phyloP scores from a whole-genome alignment of 306 rosid genomes.

The Vicia faba region DNA sequence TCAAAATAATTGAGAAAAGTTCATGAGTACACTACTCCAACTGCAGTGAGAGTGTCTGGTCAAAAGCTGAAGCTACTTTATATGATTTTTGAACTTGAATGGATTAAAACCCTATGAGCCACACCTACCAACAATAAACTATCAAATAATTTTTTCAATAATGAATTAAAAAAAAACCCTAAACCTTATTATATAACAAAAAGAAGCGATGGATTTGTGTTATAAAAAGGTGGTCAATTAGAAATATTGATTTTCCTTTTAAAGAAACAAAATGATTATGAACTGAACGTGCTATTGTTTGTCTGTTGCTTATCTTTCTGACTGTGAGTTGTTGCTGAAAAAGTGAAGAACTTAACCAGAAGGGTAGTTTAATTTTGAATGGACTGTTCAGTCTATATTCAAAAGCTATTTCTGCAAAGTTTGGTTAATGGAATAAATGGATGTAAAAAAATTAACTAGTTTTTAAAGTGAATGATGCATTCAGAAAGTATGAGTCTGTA shows the following conservation, averaged over 20 bases:
- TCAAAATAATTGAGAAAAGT: slow-evolving; percentile 53
- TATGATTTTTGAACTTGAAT: slow-evolving; percentile 27
- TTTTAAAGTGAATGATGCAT: neutral
- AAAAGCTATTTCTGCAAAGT: neutral
- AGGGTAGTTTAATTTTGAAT: neutral
- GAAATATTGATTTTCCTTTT: neutral
- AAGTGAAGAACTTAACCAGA: slow-evolving; percentile 13
- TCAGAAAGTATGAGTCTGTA: neutral
- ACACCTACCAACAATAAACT: slow-evolving; percentile 30
- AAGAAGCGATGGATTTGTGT: neutral
- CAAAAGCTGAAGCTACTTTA: slow-evolving; percentile 45
- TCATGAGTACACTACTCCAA: slow-evolving; percentile 40
- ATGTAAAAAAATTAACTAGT: neutral
- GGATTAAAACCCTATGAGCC: slow-evolving; percentile 34
- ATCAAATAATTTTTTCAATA: neutral
- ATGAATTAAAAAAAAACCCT: neutral
- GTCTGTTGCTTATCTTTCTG: slow-evolving; percentile 6
- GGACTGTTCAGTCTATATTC: neutral
- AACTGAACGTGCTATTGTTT: slow-evolving; percentile 6
- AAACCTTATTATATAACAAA: neutral
- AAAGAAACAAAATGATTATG: slow-evolving; percentile 24
- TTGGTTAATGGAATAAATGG: neutral
- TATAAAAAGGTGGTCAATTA: slow-evolving; percentile 1
- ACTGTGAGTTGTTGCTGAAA: slow-evolving; percentile 3
- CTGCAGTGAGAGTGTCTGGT: slow-evolving; percentile 32